These are phyloP conservation scores for Grigorovia transvaalensis DNA, from an alignment of 805 yeast species.

Conservation along the genomic window DNA sequence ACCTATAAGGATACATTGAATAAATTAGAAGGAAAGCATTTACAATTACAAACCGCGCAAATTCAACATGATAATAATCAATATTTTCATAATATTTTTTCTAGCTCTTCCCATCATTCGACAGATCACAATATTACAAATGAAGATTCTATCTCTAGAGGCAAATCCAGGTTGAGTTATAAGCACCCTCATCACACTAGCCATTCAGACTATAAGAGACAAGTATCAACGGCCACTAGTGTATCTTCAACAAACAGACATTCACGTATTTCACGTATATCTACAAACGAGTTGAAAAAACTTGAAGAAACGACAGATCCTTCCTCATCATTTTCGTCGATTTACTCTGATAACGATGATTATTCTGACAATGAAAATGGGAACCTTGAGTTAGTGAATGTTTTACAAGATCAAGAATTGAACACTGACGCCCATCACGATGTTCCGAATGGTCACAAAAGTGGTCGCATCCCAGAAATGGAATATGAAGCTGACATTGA, in stretches of 20 bases:
- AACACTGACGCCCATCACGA: slow-evolving; percentile 2
- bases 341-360: slow-evolving; percentile 3
- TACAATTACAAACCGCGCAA: neutral
- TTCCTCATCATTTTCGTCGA: slow-evolving; percentile 9
- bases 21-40: slow-evolving; percentile 6
- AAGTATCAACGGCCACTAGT: neutral
- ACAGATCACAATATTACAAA: neutral
- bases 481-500: slow-evolving; percentile 14
- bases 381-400: neutral
- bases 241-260: neutral
- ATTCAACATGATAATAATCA: neutral
- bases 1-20: slow-evolving; percentile 19
- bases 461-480: neutral
- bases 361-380: neutral
- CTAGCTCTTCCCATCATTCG: neutral
- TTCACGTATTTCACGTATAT: slow-evolving; percentile 17
- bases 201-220: neutral
- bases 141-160: neutral
- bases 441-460: neutral
- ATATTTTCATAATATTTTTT: no score
- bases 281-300: slow-evolving; percentile 16
- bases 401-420: neutral
- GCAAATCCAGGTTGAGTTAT: no score
- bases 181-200: no score
- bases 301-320: slow-evolving; percentile 20